Percentiles rank a stretch among this genome's conserved stretches.
Conservation (phyloP, 2,329 filamentous ascomycete species). For the Drechslerella coelobrocha region DNA sequence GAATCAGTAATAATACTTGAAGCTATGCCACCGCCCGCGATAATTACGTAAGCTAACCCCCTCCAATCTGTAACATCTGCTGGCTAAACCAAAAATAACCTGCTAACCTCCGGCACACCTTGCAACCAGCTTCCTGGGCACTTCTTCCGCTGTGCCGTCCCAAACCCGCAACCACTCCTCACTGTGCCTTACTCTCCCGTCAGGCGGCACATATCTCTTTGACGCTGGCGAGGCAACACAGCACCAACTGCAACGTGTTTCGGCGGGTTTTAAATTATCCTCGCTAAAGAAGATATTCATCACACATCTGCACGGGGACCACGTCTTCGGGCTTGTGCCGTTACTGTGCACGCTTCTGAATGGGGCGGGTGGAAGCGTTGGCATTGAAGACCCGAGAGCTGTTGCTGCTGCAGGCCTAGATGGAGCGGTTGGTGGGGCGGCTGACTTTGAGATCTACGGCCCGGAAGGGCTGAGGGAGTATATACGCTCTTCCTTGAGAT, state of each 20-base stretch:
- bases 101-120: background rate
- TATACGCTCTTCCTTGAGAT: slow-evolving; percentile 43
- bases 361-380: slow-evolving; percentile 50
- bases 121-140: slow-evolving; percentile 50
- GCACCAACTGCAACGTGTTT: slow-evolving; percentile 51
- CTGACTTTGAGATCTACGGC: slow-evolving; percentile 52
- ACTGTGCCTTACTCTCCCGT: slow-evolving; percentile 52
- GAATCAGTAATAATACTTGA: background rate
- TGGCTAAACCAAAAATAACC: background rate
- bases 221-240: slow-evolving; percentile 54
- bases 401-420: slow-evolving; percentile 8
- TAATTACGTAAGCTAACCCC: slow-evolving; percentile 28
- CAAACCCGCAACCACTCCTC: slow-evolving; percentile 53
- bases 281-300: slow-evolving; percentile 53
- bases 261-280: slow-evolving; percentile 38
- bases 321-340: slow-evolving; percentile 53
- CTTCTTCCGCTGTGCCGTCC: slow-evolving; percentile 53
- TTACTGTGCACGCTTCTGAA: slow-evolving; percentile 53
- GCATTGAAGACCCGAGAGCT: slow-evolving; percentile 49
- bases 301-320: slow-evolving; percentile 54
- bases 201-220: slow-evolving; percentile 52
- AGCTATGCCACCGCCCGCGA: slow-evolving; percentile 31
- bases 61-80: background rate
- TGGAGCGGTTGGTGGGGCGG: background rate
- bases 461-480: slow-evolving; percentile 53